Conservation (phyloP, 495 filamentous ascomycete genomes). For the Annulohypoxylon nitens region DNA sequence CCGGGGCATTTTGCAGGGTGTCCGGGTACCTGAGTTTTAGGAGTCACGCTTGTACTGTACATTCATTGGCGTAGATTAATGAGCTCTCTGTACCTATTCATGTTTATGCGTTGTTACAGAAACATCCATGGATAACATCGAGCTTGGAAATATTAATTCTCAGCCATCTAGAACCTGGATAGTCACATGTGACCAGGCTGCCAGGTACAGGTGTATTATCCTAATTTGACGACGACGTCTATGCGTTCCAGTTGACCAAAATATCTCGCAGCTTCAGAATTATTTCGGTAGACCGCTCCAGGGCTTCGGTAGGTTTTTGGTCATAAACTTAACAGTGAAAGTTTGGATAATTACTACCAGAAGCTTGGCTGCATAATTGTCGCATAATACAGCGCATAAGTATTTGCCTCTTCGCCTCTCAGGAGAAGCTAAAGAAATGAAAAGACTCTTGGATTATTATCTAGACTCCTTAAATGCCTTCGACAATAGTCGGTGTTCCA, state of each 20-base stretch:
- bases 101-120: not conserved
- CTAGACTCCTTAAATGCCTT: not conserved
- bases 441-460: not conserved
- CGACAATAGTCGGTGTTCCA: not conserved
- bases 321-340: not conserved
- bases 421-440: not conserved
- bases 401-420: not conserved
- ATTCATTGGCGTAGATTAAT: not conserved
- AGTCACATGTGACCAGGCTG: slow-evolving; percentile 5
- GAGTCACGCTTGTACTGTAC: slow-evolving; percentile 36
- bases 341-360: not conserved
- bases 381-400: not conserved
- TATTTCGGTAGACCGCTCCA: not conserved
- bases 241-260: not conserved
- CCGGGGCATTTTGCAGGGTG: slow-evolving; percentile 17
- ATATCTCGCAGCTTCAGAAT: not conserved
- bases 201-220: not conserved
- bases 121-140: too few species aligned
- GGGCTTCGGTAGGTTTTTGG: not conserved
- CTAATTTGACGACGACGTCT: not conserved
- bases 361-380: not conserved
- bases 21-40: slow-evolving; percentile 14
- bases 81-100: not conserved
- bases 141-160: not conserved
- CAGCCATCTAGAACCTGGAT: not conserved